Base-by-base conservation (phyloP, 345 rosid species). In the Lumnitzera littorea region DNA sequence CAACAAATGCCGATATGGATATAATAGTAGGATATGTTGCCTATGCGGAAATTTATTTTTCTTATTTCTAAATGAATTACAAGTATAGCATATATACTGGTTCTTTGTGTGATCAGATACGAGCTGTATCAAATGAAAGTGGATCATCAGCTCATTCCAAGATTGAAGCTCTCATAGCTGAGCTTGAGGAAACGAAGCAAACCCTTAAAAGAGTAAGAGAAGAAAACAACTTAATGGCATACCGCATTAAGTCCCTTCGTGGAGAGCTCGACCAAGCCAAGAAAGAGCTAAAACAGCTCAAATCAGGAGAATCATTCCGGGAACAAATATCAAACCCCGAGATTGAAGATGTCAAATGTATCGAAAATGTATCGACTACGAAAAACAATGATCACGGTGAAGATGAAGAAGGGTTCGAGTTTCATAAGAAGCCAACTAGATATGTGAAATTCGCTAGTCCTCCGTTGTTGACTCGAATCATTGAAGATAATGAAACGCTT, bases 401-500 rank as follows among this genome's bases (percentile, higher is more conserved):
- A 47, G 63, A 69, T 20, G 50, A 65, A 15, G 70, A 62, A 50
- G 64, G 55, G 46, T 72, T 77, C 14, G 77, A 73, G 71, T 74
- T 79, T 4, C 82, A 82, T 4, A 78, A 78, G 75, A 83, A 70
- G 74, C 79, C 67, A 65, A 79, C 31, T 27, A 27, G 84, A 56
- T 77, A 69, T 16, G 96, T 85, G 60, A 80, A 78, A 17, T 88
- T 88, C 27, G 88, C 89, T 15, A 83, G 83, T 67, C 76, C 91
- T 9, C 80, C 85, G 16, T 57, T 84, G 6, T 54, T 75, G 27
- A 58, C 91, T 27, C 70, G 72, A 51, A 81, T 82, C 58, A 70
- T 78, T 54, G 65, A 47, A 13, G 66, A 65, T 15, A 71, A 63
- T 48, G 72, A 74, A 53, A 61, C 16, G 17, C 49, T 73, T 2